Conservation (phyloP, 768 basidiomycete genomes). For the Glaciozyma martinii region DNA sequence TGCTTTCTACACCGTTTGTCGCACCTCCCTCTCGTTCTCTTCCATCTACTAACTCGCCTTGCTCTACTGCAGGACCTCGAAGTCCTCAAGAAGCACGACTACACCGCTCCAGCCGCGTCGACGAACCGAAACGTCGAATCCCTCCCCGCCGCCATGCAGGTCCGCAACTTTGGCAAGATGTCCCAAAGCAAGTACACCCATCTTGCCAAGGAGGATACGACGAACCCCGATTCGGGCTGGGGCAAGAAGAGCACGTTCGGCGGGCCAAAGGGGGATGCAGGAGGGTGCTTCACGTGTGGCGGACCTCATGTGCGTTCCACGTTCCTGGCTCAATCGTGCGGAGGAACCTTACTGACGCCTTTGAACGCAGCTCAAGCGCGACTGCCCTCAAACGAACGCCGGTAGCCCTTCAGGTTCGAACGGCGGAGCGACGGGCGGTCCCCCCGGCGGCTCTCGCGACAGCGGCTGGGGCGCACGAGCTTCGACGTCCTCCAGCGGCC, state of each 20-base stretch:
- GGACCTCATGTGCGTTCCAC: constrained; percentile 62
- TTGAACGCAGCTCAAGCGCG: constrained; percentile 21
- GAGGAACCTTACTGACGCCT: too few species aligned
- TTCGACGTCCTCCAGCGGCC: constrained; percentile 1
- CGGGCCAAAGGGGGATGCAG: constrained; percentile 29
- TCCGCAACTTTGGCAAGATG: constrained; percentile 63
- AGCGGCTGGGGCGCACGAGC: constrained; percentile 15
- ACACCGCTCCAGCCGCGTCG: constrained; percentile 77
- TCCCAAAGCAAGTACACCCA: constrained; percentile 82
- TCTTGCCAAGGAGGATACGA: constrained; percentile 84
- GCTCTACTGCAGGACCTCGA: constrained; percentile 69
- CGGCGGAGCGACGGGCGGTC: constrained; percentile 5
- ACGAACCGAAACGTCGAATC: constrained; percentile 72
- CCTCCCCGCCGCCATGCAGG: constrained; percentile 93
- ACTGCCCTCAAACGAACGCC: constrained; percentile 19
- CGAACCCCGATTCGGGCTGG: constrained; percentile 15
- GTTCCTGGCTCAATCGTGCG: too few species aligned
- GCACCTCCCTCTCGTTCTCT: not conserved
- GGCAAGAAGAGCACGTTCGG: not conserved
- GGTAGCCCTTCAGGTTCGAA: constrained; percentile 22
- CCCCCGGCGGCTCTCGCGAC: not conserved
- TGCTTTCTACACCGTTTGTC: constrained; percentile 84
- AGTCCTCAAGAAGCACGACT: constrained; percentile 72
- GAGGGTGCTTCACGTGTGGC: constrained; percentile 87
- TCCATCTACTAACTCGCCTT: not conserved